Evolutionary conservation across 371 early-diverging fungal genomes (phyloP).

Genomic region (Enterospora canceri): DNA sequence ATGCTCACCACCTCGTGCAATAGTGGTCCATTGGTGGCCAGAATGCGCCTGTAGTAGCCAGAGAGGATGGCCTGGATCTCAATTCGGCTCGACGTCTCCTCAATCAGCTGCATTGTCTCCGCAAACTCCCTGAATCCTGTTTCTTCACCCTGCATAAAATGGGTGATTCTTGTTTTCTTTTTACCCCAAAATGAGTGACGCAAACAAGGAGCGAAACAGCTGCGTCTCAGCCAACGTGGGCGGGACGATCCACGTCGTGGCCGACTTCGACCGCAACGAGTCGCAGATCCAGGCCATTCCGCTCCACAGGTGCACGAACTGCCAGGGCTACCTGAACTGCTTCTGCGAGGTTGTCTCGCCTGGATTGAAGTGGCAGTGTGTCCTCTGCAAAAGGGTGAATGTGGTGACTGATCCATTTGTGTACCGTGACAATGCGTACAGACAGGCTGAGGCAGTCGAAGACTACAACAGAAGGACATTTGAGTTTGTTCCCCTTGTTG

Average conservation of each 20-base stretch:
- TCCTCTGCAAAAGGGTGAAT: constrained; percentile 50
- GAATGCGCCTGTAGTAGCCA: constrained; percentile 20
- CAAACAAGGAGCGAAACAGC: no score
- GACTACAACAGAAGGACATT: constrained; percentile 39
- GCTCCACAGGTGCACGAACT: constrained; percentile 45
- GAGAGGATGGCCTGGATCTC: constrained; percentile 49
- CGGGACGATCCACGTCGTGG: constrained; percentile 5
- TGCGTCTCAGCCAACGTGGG: no score
- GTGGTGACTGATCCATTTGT: constrained; percentile 36
- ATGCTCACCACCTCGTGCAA: constrained; percentile 47
- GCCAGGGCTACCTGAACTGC: constrained; percentile 55
- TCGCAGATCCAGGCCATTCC: constrained; percentile 21
- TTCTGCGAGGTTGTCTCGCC: constrained; percentile 56
- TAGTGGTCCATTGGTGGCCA: constrained; percentile 4
- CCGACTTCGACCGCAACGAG: constrained; percentile 17
- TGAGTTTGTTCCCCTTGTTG: constrained; percentile 22
- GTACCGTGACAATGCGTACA: constrained; percentile 12
- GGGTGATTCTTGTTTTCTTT: no score
- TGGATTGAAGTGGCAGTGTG: constrained; percentile 56
- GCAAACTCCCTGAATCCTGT: constrained; percentile 35
- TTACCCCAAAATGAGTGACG: no score
- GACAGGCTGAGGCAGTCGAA: constrained; percentile 24
- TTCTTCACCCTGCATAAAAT: background rate
- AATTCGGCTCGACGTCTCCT: constrained; percentile 33
- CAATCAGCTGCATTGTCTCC: constrained; percentile 44